Base-by-base conservation (phyloP, 257 asterid genomes). In the Buddleja alternifolia region DNA sequence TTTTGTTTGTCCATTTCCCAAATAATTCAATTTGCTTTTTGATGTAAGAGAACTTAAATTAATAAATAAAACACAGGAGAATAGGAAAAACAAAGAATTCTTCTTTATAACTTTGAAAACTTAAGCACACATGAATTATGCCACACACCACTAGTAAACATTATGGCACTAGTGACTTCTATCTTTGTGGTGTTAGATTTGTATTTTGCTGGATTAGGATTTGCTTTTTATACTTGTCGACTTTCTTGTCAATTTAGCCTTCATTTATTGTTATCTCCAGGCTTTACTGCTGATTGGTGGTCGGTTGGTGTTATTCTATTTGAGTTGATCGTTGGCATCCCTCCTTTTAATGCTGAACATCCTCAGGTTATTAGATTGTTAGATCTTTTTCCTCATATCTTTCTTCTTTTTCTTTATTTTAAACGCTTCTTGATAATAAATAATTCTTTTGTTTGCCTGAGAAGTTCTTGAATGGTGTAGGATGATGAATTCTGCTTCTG, bases 241-340 rank as follows among this genome's bases (percentile, higher is more conserved):
- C 29, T 34, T 44, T 32, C 21, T 15, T 52, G 6, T 25, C 29
- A 57, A 47, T 21, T 65, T 36, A 9, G n/a, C 46, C 40, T 54
- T 37, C 48, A n/a, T 75, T 24, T 66, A n/a, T 70, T 58, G 71
- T 7, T 57, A 41, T 55, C 63, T 69, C 46, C 91, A 93, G 99
- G 86, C 54, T 87, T 80, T 67, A 88, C 96, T 42, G 99, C 99
- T 46, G 99, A 93, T 90, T 93, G 99, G 99, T 93, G 99, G 99
- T 93, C 99, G 45, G 99, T 93, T 67, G 99, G 99, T 64, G 95
- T 93, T 75, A 89, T 93, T 70, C 83, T 93, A 56, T 93, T 93
- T 60, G 99, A 93, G 90, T 57, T 93, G 89, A 84, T 93, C 76
- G 97, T 90, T 79, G 99, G 99, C 73, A 89, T 93, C 77, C 97